Conservation (phyloP, 1,284 basidiomycete species). For the Rhodotorula sp. region DNA sequence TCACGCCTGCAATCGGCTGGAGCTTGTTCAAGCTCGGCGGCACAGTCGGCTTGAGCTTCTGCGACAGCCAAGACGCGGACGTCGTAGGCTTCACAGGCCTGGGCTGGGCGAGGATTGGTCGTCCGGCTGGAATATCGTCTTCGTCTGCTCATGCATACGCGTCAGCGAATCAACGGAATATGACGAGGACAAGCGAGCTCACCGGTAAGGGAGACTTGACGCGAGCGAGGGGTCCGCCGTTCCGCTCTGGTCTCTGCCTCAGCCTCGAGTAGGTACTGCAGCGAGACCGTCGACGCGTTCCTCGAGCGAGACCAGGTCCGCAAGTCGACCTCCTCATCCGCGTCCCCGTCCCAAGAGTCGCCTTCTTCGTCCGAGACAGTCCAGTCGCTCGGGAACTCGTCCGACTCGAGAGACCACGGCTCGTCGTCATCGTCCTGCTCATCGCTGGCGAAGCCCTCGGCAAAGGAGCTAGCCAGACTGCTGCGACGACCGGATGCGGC, state of each 20-base stretch:
- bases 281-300: constrained; percentile 32
- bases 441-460: not conserved
- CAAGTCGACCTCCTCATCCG: not conserved
- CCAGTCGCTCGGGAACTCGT: constrained; percentile 16
- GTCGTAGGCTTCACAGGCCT: not conserved
- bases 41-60: constrained; percentile 24
- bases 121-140: not conserved
- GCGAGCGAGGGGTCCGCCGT: not conserved
- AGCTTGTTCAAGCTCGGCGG: constrained; percentile 25
- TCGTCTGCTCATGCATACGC: not conserved
- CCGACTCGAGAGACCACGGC: not conserved
- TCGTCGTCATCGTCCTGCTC: not conserved
- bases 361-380: not conserved
- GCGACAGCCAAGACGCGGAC: constrained; percentile 26
- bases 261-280: constrained; percentile 33
- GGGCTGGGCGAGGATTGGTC: not conserved
- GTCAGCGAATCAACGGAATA: not conserved
- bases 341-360: constrained; percentile 1
- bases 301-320: not conserved
- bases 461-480: not conserved
- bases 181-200: not conserved
- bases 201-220: not conserved
- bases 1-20: constrained; percentile 20
- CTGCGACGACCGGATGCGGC: not conserved
- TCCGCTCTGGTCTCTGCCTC: constrained; percentile 16